These are phyloP conservation scores for Mercurialis annua DNA, from an alignment of 345 rosid species.

Conservation along the genomic window DNA sequence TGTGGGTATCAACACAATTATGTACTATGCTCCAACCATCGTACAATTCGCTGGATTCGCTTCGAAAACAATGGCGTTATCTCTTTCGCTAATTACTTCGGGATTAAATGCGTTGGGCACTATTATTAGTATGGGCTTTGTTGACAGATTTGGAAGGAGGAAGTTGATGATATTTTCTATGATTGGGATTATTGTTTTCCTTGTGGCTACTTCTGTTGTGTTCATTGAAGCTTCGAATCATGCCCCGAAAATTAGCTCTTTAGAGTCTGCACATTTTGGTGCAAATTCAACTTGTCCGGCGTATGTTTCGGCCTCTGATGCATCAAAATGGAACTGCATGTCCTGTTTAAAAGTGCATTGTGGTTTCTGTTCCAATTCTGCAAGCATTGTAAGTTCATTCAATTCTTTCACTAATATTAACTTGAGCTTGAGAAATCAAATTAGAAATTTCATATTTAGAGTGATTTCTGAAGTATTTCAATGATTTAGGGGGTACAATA, in stretches of 20 bases:
- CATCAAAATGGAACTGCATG: constrained; percentile 68
- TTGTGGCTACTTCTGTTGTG: constrained; percentile 46
- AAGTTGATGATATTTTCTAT: constrained; percentile 74
- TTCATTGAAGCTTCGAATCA: constrained; percentile 59
- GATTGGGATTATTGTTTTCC: constrained; percentile 66
- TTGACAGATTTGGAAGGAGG: constrained; percentile 79
- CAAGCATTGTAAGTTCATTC: constrained; percentile 29
- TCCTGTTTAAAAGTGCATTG: constrained; percentile 60
- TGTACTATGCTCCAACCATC: constrained; percentile 90
- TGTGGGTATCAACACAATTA: constrained; percentile 90
- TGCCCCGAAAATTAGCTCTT: constrained; percentile 40
- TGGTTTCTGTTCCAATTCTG: constrained; percentile 51
- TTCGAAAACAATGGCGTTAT: constrained; percentile 72
- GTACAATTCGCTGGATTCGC: constrained; percentile 96
- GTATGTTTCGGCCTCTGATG: constrained; percentile 23
- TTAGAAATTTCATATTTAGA: too few species aligned
- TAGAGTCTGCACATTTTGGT: constrained; percentile 46
- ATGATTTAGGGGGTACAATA: too few species aligned
- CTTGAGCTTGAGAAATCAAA: too few species aligned
- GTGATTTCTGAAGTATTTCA: too few species aligned
- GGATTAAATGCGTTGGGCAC: constrained; percentile 81
- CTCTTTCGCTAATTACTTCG: constrained; percentile 76
- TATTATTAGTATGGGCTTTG: constrained; percentile 67
- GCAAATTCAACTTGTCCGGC: constrained; percentile 59
- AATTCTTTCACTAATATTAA: too few species aligned